Evolutionary conservation across 1,139 yeast species (phyloP), one percentile per base, ranked within the genome.

Genomic region (Yamadazyma sp.): DNA sequence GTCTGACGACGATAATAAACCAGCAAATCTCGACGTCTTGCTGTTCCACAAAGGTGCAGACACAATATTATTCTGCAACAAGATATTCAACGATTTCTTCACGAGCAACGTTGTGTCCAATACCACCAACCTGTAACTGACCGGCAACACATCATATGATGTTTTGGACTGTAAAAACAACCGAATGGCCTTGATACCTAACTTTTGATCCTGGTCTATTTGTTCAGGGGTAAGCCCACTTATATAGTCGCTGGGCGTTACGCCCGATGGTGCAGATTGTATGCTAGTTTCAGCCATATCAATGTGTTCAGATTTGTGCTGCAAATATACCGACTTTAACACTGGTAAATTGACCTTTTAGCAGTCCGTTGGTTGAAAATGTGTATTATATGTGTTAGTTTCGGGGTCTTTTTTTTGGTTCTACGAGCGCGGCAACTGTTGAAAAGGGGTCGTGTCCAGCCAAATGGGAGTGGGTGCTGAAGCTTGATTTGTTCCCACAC

Each of bases 31-130:
- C 16, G 95, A 85, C 5, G 87, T 83, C 56, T 84, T 79, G 43
- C 89, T 85, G 61, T 92, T 87, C 99, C 99, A 94, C 44, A 94
- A 71, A 3, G 99, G 98, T 2, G 98, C 98, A 36, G 95, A 84
- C 24, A 94, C 97, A 54, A 94, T 88, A 57, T 88, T 87, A 61
- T 94, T 94, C 58, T 94, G 98, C 40, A 92, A 71, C 48, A 94
- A 69, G 31, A 94, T 91, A 48, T 89, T 89, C 56, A 94, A 74
- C 8, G 97, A 87, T 57, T 92, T 88, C 63, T 92, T 92, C 34
- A 94, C 96, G 43, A 89, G 69, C 39, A 94, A 69, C 6, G 96
- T 81, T 2, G 98, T 91, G 60, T 94, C 99, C 53, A 94, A 78
- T 34, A 94, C 98, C 42, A 94, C 87, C 53, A 94, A 75, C 50